These are phyloP conservation scores for Tricladium varicosporioides DNA, from an alignment of 2,329 filamentous ascomycete species.

Conservation along the genomic window DNA sequence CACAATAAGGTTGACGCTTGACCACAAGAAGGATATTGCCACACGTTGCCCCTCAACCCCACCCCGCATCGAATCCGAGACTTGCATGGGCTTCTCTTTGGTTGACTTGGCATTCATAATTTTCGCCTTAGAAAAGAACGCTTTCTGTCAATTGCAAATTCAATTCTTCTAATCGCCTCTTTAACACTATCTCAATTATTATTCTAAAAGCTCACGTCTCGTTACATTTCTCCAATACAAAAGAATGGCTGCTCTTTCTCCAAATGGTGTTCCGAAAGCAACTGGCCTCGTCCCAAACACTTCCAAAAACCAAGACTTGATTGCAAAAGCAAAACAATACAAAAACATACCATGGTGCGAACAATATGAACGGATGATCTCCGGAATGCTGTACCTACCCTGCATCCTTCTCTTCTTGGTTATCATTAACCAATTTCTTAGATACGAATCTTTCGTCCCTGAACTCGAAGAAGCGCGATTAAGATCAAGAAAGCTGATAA, in stretches of 20 bases:
- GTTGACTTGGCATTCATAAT: too few species aligned
- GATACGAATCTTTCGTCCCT: conserved; percentile 48
- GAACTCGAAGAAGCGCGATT: conserved; percentile 51
- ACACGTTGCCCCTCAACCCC: too few species aligned
- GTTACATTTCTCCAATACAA: neutral
- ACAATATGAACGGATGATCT: conserved; percentile 64
- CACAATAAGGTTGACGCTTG: too few species aligned
- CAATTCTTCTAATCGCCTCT: too few species aligned
- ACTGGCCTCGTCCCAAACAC: conserved; percentile 1
- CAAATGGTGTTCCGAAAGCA: neutral
- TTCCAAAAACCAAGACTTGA: conserved; percentile 8
- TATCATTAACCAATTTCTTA: conserved; percentile 31
- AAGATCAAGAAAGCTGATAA: conserved; percentile 52
- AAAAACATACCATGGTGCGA: conserved; percentile 55
- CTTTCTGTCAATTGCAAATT: too few species aligned
- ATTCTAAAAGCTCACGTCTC: too few species aligned
- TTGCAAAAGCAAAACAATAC: conserved; percentile 42
- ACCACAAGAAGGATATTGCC: too few species aligned
- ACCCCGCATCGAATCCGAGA: too few species aligned
- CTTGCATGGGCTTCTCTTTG: too few species aligned
- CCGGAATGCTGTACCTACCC: conserved; percentile 51
- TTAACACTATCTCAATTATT: too few species aligned
- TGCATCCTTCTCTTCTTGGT: neutral
- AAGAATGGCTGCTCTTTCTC: conserved; percentile 9
- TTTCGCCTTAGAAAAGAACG: too few species aligned